Evolutionary conservation across 1,284 basidiomycete species (phyloP), one percentile per base, ranked within the genome.

Genomic region (Apiotrichum siamense): DNA sequence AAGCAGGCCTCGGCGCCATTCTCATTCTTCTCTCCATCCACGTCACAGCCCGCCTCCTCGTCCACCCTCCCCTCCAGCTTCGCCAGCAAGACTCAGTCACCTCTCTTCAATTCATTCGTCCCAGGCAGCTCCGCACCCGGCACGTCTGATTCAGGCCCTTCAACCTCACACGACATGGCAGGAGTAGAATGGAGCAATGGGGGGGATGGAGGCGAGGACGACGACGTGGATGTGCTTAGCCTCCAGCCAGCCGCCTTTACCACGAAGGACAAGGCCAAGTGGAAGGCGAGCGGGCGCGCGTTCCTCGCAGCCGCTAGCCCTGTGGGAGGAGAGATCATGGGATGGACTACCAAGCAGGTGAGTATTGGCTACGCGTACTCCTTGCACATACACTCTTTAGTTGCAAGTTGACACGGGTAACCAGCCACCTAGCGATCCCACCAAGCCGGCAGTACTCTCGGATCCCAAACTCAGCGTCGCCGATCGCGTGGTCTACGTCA

Each of bases 401-500:
- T n/a, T n/a, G n/a, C n/a, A n/a, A n/a, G n/a, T n/a, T n/a, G n/a
- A n/a, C n/a, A n/a, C n/a, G n/a, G n/a, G n/a, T n/a, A n/a, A n/a
- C 4, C 37, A 67, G 66, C 56, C 64, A 7, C 52, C 62, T 9
- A 24, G 31, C 7, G 60, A 64, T 43, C 52, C 61, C 6, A 61
- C 64, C 41, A 54, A 57, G 44, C 53, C 58, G 4, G 31, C 48
- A 17, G 58, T 38, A 11, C 41, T 62, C 10, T 21, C 53, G 7
- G 54, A 62, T 24, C 20, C 52, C 5, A 36, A 46, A 15, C 39
- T 59, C 3, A 47, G 24, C 2, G 20, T 64, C 0, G 53, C 65
- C 2, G 69, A 71, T 55, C 51, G 57, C 32, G 59, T 61, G 7
- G 50, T 68, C 7, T 69, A 61, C 55, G 60, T 70, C 43, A 43